Conservation (phyloP, 768 basidiomycete species). For the Mycena belliarum region DNA sequence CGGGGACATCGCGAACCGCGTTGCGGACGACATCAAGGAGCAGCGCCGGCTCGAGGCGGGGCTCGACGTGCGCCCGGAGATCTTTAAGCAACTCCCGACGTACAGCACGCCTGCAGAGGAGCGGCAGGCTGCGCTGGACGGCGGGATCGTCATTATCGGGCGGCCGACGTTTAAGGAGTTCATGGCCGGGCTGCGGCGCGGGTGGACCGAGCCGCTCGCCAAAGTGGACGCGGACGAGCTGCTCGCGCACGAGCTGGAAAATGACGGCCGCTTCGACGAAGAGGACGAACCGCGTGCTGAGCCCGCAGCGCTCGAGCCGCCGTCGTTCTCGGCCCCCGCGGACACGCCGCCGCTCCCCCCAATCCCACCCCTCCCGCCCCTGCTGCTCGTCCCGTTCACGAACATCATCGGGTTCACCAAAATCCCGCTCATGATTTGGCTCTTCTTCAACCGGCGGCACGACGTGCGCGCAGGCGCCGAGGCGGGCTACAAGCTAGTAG, state of each 20-base stretch:
- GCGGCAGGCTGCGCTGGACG: conserved; percentile 65
- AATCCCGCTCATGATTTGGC: conserved; percentile 88
- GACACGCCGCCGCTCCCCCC: not conserved
- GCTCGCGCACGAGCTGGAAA: conserved; percentile 64
- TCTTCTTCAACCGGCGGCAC: conserved; percentile 86
- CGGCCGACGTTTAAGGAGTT: conserved; percentile 94
- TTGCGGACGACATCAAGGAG: conserved; percentile 71
- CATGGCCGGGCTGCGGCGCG: conserved; percentile 80
- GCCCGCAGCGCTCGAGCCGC: not conserved
- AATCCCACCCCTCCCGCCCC: conserved; percentile 66
- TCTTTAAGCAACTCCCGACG: conserved; percentile 50
- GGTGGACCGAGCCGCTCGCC: conserved; percentile 78
- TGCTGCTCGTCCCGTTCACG: conserved; percentile 74
- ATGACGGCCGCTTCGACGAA: conserved; percentile 78
- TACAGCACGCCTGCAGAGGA: conserved; percentile 53
- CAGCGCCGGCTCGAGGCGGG: conserved; percentile 70
- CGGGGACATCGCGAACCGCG: conserved; percentile 79
- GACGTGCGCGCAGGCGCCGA: conserved; percentile 82
- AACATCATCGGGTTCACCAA: conserved; percentile 81
- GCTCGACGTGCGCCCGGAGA: conserved; percentile 51
- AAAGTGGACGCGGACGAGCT: conserved; percentile 71
- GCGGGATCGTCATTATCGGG: conserved; percentile 84
- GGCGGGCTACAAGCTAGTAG: conserved; percentile 75
- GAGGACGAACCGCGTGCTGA: conserved; percentile 17
- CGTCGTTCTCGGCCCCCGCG: not conserved